These are phyloP conservation scores for Yarrowia galli DNA, from an alignment of 1,139 yeast species.

Conservation along the genomic window DNA sequence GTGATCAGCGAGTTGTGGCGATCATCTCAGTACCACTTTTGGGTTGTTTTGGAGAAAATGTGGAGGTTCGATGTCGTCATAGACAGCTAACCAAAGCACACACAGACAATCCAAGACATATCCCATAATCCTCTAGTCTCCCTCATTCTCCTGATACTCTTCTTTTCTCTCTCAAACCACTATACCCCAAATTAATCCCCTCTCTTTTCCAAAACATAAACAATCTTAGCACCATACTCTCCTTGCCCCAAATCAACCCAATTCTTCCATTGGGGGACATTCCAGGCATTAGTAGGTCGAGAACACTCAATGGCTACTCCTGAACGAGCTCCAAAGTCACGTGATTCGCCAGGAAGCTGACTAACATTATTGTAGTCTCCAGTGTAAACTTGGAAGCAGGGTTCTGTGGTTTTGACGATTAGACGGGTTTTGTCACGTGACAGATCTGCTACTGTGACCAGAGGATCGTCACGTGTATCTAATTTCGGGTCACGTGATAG, in stretches of 20 bases:
- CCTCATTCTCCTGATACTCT: no score
- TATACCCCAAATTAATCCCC: no score
- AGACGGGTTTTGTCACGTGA: neutral
- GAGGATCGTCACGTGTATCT: conserved; percentile 14
- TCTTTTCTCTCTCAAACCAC: no score
- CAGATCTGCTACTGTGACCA: neutral
- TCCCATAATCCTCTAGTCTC: no score
- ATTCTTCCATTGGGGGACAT: conserved; percentile 9
- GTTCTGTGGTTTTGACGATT: conserved; percentile 14
- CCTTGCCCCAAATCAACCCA: conserved; percentile 13
- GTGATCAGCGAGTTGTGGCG: no score
- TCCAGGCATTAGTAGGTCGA: conserved; percentile 20
- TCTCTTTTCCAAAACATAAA: neutral
- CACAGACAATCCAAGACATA: no score
- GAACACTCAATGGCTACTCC: conserved; percentile 25
- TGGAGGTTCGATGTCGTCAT: no score
- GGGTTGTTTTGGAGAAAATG: no score
- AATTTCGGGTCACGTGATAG: conserved; percentile 2
- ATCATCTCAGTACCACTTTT: no score
- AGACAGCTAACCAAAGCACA: no score
- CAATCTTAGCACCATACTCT: conserved; percentile 12
- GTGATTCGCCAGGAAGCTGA: neutral
- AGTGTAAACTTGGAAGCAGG: conserved; percentile 24
- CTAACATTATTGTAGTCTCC: conserved; percentile 6
- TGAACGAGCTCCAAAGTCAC: conserved; percentile 12